Evolutionary conservation across 164 flowering plant genomes (phyloP).

Genomic region (Vitis rotundifolia): DNA sequence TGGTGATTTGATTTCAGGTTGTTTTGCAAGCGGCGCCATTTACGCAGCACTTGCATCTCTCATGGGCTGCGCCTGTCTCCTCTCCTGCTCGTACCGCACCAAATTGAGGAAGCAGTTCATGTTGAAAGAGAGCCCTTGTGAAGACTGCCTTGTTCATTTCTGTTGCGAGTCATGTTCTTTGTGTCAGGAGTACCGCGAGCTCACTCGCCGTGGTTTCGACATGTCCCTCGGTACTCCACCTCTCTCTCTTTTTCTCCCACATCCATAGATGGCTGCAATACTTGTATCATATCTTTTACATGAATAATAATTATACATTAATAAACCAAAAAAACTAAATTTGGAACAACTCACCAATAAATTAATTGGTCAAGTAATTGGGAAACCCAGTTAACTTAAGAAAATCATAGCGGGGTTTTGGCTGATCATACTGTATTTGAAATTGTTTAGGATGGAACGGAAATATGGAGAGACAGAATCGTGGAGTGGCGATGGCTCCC

Average conservation of each 20-base stretch:
- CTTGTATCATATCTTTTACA: too few species aligned
- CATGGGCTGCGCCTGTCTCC: neutral
- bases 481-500: neutral
- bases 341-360: too few species aligned
- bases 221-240: neutral
- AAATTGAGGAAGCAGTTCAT: constrained; percentile 16
- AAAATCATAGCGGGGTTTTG: too few species aligned
- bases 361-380: too few species aligned
- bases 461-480: neutral
- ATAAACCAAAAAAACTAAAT: too few species aligned
- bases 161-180: constrained; percentile 12
- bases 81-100: constrained; percentile 1
- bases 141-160: constrained; percentile 13
- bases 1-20: neutral
- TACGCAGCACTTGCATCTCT: too few species aligned
- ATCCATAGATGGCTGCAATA: too few species aligned
- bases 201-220: constrained; percentile 15
- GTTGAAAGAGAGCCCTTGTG: constrained; percentile 20
- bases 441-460: neutral
- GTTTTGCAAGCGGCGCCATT: neutral
- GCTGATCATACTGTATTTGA: too few species aligned
- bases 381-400: too few species aligned
- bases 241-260: too few species aligned
- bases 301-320: too few species aligned
- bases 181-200: constrained; percentile 20